Base-by-base conservation (phyloP, 1,284 basidiomycete genomes). In the Heterobasidion irregulare region DNA sequence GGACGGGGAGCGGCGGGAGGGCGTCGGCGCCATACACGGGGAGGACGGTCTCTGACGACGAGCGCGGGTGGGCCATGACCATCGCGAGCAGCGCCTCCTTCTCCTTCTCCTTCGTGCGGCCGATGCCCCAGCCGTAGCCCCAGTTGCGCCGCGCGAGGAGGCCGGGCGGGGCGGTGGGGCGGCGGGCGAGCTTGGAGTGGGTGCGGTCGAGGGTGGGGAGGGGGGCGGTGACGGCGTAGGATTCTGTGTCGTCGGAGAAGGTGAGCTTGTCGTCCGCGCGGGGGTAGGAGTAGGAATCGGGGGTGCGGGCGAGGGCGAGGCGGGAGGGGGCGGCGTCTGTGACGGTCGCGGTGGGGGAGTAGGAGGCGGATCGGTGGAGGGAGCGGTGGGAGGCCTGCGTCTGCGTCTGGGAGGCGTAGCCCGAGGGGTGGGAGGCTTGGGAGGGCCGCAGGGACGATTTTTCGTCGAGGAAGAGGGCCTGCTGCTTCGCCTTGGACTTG, bases 41-140 rank as follows among this genome's bases (percentile, higher is more conserved):
- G 34, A 61, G 57, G 53, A 46, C 74, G 70, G 58, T 76, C 49
- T 58, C 75, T 69, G 59, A 78, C 64, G 61, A 59, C 12, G 65
- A 61, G 46, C 63, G 57, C 36, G 56, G 57, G 2, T 2, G 3
- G 12, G 64, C 61, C 18, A 63, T 58, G 43, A 63, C 59, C 19
- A 61, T 53, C 53, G 13, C 43, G 12, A 50, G 58, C 70, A 38
- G 67, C 61, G 75, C 51, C 58, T 79, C 70, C 53, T 63, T 62
- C 55, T 65, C 65, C 59, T 83, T 82, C 60, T 77, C 76, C 58
- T 75, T 75, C 69, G 74, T 82, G 52, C 84, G 46, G 15, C 59
- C 83, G 45, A 81, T 57, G 0, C 84, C 83, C 83, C 84, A 86
- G 35, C 85, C 84, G 66, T 86, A 88, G 70, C 80, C 84, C 63